A percentile compares a stretch with the other conserved stretches of the same genome.
Conservation (phyloP, 345 rosid species). For the Salix caprea region DNA sequence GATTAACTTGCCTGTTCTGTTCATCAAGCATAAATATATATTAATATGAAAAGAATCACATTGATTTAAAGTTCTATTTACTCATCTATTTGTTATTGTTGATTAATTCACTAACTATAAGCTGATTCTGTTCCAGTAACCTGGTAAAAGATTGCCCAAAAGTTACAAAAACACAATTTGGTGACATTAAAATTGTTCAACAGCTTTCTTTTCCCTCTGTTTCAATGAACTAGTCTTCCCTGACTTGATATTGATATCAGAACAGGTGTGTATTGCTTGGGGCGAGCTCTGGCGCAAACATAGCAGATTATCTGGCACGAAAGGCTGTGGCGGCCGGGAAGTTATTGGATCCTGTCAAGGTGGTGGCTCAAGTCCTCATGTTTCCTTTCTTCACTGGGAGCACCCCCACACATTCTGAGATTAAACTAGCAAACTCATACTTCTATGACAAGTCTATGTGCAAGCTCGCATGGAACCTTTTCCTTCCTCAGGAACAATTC, state of each 20-base stretch:
- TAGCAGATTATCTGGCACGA: slow-evolving; percentile 72
- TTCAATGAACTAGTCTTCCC: background rate
- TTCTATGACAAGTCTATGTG: slow-evolving; percentile 86
- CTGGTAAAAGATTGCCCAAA: no score
- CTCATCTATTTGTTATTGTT: background rate
- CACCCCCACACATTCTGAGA: slow-evolving; percentile 78
- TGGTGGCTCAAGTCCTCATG: slow-evolving; percentile 93
- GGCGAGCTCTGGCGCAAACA: slow-evolving; percentile 87
- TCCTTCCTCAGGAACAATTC: slow-evolving; percentile 72
- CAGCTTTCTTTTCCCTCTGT: background rate
- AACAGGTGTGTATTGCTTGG: slow-evolving; percentile 91
- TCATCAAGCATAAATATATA: background rate
- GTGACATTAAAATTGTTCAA: background rate
- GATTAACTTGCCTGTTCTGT: background rate
- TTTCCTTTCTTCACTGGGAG: slow-evolving; percentile 83
- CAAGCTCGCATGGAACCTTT: slow-evolving; percentile 81
- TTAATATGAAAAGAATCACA: background rate
- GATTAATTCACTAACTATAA: no score
- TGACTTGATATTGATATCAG: slow-evolving; percentile 8
- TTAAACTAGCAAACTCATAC: slow-evolving; percentile 74
- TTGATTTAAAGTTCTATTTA: background rate
- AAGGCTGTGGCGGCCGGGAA: slow-evolving; percentile 72
- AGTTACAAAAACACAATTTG: no score
- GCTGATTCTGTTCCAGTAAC: no score
- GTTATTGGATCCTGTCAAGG: slow-evolving; percentile 74